phyloP scores from a whole-genome alignment of 2,329 filamentous ascomycete genomes.

The Emericellopsis cladophorae region DNA sequence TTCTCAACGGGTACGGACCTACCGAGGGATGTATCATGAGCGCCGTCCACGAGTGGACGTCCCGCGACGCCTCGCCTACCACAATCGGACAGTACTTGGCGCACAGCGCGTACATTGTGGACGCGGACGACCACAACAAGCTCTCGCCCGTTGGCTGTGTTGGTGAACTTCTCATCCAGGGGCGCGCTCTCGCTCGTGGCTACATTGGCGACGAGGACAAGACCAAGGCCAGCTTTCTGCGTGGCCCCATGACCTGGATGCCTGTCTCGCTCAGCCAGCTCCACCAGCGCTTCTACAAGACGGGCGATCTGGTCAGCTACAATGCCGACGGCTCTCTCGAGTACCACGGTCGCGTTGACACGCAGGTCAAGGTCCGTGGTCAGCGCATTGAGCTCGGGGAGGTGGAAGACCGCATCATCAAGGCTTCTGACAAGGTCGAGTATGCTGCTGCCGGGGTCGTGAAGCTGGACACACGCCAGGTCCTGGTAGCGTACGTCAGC shows the following conservation, averaged over 20 bases:
- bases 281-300: conserved; percentile 22
- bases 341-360: conserved; percentile 21
- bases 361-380: conserved; percentile 19
- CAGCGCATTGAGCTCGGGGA: conserved; percentile 19
- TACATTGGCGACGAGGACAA: conserved; percentile 9
- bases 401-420: conserved; percentile 12
- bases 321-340: conserved; percentile 24
- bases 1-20: conserved; percentile 26
- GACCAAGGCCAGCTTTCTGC: conserved; percentile 17
- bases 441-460: neutral
- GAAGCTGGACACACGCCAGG: neutral
- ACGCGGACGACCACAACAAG: conserved; percentile 4
- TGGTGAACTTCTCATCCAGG: conserved; percentile 15
- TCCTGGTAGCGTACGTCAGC: neutral
- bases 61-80: conserved; percentile 1
- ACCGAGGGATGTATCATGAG: conserved; percentile 20
- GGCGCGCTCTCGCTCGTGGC: conserved; percentile 9
- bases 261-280: neutral
- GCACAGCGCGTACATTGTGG: conserved; percentile 7
- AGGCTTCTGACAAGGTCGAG: neutral
- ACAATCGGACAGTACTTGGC: conserved; percentile 1
- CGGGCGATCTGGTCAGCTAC: conserved; percentile 32
- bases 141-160: conserved; percentile 9
- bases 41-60: neutral
- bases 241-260: conserved; percentile 12